phyloP scores from a whole-genome alignment of 2,329 filamentous ascomycete genomes.

The Alternaria longipes region DNA sequence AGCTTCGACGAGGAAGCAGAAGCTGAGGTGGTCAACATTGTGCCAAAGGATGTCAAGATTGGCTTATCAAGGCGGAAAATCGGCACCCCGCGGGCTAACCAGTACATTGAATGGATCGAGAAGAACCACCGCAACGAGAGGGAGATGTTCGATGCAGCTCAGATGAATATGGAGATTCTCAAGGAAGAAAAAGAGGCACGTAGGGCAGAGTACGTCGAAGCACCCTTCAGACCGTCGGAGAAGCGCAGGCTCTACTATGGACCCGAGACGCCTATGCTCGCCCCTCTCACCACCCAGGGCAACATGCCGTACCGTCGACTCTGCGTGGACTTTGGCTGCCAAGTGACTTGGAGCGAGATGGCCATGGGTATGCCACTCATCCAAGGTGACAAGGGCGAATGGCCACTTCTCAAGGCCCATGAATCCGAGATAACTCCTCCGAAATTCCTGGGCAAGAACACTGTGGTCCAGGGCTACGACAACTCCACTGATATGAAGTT shows the following conservation, averaged over 20 bases:
- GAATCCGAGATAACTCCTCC: conserved; percentile 81
- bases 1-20: conserved; percentile 53
- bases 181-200: conserved; percentile 66
- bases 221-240: conserved; percentile 88
- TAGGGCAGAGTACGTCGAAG: conserved; percentile 82
- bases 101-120: conserved; percentile 81
- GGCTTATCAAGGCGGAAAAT: conserved; percentile 77
- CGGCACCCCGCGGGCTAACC: conserved; percentile 75
- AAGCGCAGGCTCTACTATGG: conserved; percentile 95
- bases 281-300: conserved; percentile 93
- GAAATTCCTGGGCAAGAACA: conserved; percentile 65
- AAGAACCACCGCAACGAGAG: conserved; percentile 61
- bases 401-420: conserved; percentile 94
- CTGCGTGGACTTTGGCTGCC: conserved; percentile 86
- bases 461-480: conserved; percentile 78
- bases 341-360: conserved; percentile 98
- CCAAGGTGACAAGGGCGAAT: conserved; percentile 89
- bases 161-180: conserved; percentile 39
- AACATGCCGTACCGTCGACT: conserved; percentile 94
- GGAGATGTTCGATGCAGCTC: conserved; percentile 47
- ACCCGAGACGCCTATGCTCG: conserved; percentile 89
- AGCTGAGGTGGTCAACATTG: conserved; percentile 78
- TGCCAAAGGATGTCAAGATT: conserved; percentile 75
- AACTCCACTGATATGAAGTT: conserved; percentile 86
- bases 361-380: conserved; percentile 89